phyloP scores from a whole-genome alignment of 805 yeast genomes.

The Lipomyces anomalus region DNA sequence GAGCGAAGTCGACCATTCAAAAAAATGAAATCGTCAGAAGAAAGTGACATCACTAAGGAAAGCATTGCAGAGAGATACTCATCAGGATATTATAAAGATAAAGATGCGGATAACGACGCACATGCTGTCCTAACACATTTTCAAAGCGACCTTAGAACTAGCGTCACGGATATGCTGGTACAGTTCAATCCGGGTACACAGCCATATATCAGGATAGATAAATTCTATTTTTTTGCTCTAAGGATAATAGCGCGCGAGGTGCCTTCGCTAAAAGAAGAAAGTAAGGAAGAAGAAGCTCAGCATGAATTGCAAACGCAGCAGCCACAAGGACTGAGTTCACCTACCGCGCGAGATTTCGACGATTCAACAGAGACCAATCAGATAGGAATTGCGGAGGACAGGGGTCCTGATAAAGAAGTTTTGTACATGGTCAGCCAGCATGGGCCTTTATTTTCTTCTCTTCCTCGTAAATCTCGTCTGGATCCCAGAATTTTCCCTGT shows the following conservation, averaged over 20 bases:
- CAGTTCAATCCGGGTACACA: background rate
- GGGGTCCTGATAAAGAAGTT: slow-evolving; percentile 44
- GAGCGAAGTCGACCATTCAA: no score
- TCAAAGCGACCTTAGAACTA: background rate
- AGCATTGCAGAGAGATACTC: background rate
- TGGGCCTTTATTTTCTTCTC: slow-evolving; percentile 77
- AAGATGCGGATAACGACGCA: background rate
- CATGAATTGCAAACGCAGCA: background rate
- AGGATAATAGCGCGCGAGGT: background rate
- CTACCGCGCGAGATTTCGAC: background rate
- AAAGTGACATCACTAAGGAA: no score
- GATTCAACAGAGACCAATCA: background rate
- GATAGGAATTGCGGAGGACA: slow-evolving; percentile 11
- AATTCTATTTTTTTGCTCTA: background rate
- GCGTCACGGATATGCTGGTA: background rate
- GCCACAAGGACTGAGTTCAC: background rate
- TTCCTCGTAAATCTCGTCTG: slow-evolving; percentile 59
- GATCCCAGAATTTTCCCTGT: slow-evolving; percentile 68
- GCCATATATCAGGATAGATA: background rate
- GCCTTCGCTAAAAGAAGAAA: background rate
- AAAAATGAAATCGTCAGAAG: no score
- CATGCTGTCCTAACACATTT: background rate
- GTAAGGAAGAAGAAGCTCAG: background rate
- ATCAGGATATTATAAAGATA: background rate
- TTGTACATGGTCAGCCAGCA: slow-evolving; percentile 52